Conservation (phyloP, 1,284 basidiomycete species). For the Trichosporon sp. region DNA sequence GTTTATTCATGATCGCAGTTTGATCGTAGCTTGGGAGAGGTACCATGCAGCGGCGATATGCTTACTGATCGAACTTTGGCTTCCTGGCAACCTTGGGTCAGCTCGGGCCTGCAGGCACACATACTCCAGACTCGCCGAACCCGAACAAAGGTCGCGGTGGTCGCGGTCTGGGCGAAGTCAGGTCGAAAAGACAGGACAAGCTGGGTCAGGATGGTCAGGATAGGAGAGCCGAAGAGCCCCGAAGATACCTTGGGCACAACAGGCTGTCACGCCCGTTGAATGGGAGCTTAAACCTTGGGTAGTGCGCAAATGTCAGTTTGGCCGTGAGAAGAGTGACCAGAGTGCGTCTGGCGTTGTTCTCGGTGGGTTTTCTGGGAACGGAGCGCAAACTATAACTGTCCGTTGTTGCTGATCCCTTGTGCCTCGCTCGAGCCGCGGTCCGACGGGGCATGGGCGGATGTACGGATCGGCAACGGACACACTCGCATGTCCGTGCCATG, state of each 20-base stretch:
- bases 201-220: too few species aligned
- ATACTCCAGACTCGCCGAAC: not conserved
- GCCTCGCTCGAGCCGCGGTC: not conserved
- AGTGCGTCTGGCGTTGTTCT: not conserved
- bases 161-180: too few species aligned
- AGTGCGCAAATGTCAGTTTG: not conserved
- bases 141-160: too few species aligned
- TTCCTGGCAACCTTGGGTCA: too few species aligned
- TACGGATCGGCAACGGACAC: not conserved
- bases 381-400: not conserved
- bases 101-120: not conserved
- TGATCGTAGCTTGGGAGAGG: too few species aligned
- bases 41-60: not conserved
- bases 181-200: too few species aligned
- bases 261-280: not conserved
- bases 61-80: not conserved
- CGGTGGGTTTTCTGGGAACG: slow-evolving; percentile 12
- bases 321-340: not conserved
- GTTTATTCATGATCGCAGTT: not conserved
- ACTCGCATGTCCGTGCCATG: not conserved
- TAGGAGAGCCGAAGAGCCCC: too few species aligned
- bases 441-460: not conserved
- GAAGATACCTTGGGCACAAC: not conserved
- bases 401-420: not conserved
- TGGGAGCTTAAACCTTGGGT: not conserved